Percentiles rank a stretch among this genome's conserved stretches.
These are phyloP conservation scores for Epichloe glyceriae DNA, from an alignment of 2,329 filamentous ascomycete species.

Conservation along the genomic window DNA sequence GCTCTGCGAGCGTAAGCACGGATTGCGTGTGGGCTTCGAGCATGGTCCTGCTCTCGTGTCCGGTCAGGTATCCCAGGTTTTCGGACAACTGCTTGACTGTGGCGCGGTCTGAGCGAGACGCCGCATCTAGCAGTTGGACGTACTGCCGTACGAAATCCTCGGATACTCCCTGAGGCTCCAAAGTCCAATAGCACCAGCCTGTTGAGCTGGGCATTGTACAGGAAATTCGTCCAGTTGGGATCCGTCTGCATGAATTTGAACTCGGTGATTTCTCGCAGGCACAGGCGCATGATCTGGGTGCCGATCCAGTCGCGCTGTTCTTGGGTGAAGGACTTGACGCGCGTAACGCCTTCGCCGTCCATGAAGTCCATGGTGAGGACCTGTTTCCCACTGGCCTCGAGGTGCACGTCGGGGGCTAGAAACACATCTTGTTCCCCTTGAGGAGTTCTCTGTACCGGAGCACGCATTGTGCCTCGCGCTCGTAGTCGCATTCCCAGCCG, in stretches of 20 bases:
- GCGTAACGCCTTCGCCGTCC: conserved; percentile 74
- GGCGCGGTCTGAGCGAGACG: conserved; percentile 54
- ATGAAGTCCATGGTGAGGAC: conserved; percentile 92
- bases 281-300: conserved; percentile 82
- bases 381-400: conserved; percentile 69
- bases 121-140: conserved; percentile 66
- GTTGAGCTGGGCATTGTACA: conserved; percentile 62
- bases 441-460: conserved; percentile 65
- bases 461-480: conserved; percentile 73
- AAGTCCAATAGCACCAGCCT: conserved; percentile 91
- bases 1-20: conserved; percentile 82
- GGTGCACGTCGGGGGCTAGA: conserved; percentile 62
- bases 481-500: conserved; percentile 94
- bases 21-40: conserved; percentile 80
- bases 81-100: conserved; percentile 56
- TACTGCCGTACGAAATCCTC: conserved; percentile 69
- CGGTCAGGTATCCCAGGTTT: conserved; percentile 80
- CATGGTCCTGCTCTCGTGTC: conserved; percentile 76
- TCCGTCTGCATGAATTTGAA: conserved; percentile 99
- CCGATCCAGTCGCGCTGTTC: conserved; percentile 91
- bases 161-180: conserved; percentile 75
- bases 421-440: conserved; percentile 56
- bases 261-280: conserved; percentile 82
- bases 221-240: conserved; percentile 98
- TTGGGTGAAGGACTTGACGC: conserved; percentile 62